Base-by-base conservation (phyloP, 805 yeast species). In the Candida tammaniensis region DNA sequence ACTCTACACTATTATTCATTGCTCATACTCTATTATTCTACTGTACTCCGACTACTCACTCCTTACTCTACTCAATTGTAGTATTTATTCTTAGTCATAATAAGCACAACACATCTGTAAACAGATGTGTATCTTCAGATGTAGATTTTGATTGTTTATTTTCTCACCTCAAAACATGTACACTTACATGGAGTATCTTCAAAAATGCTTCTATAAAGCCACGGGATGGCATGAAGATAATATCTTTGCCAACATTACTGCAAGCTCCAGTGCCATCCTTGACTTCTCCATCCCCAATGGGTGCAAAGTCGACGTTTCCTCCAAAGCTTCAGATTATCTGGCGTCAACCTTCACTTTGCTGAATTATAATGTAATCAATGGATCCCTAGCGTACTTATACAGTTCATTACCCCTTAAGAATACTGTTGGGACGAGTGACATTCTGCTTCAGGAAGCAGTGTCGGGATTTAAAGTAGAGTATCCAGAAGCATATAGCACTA, bases 131-230 rank as follows among this genome's bases (percentile, higher is more conserved):
- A n/a, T n/a, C n/a, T n/a, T n/a, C n/a, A n/a, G n/a, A n/a, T n/a
- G n/a, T n/a, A n/a, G n/a, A n/a, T n/a, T n/a, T n/a, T n/a, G n/a
- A n/a, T n/a, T n/a, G n/a, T n/a, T n/a, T n/a, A n/a, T n/a, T n/a
- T n/a, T n/a, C n/a, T n/a, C n/a, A n/a, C n/a, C n/a, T n/a, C n/a
- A n/a, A n/a, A n/a, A n/a, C 21, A 87, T 87, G 96, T 66, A 80
- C 42, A 73, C 77, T 27, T 89, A 84, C 62, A 87, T 91, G 95
- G 96, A 91, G 48, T 83, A 82, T 56, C 74, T 91, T 20, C 81
- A 82, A 47, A 70, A 74, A 57, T 75, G 85, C 46, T 91, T 85
- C 61, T 76, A 82, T 55, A 59, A 67, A 24, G 56, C 82, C 16
- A 80, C 94, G 1, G 72, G 72, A 4, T 89, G 97, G 97, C 78